Conservation (phyloP, 306 rosid species). For the Castanopsis chinensis region DNA sequence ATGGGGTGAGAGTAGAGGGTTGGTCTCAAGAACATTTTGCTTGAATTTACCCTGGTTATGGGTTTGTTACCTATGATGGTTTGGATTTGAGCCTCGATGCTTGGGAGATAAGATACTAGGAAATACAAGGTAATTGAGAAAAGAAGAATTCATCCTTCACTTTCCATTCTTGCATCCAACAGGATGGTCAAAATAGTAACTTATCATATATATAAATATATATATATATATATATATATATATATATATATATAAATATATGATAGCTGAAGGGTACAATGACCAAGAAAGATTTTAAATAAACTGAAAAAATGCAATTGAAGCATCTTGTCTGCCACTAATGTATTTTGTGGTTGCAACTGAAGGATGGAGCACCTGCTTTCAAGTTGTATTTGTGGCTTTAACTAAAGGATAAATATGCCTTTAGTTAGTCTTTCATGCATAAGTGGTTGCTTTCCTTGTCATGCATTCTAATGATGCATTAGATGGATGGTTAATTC, state of each 20-base stretch:
- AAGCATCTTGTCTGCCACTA: not conserved
- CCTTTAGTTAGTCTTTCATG: too few species aligned
- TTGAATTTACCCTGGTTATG: not conserved
- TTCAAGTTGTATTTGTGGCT: not conserved
- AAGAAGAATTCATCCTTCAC: too few species aligned
- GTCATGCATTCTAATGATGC: too few species aligned
- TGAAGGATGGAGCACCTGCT: not conserved
- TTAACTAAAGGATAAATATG: not conserved
- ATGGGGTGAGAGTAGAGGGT: too few species aligned
- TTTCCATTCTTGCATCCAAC: not conserved
- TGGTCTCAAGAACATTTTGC: too few species aligned
- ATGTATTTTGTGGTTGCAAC: not conserved
- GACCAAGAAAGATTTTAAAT: not conserved
- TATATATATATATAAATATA: not conserved
- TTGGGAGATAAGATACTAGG: too few species aligned
- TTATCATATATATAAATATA: not conserved
- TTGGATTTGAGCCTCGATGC: too few species aligned
- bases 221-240: not conserved
- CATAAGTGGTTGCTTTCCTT: too few species aligned
- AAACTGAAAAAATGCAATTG: not conserved
- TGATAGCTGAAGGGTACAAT: not conserved
- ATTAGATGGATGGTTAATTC: not conserved
- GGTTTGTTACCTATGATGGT: not conserved
- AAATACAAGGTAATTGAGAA: too few species aligned
- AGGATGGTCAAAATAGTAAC: not conserved